Evolutionary conservation across 257 asterid genomes (phyloP), one percentile per base, ranked within the genome.

Genomic region (Nicotiana knightiana): DNA sequence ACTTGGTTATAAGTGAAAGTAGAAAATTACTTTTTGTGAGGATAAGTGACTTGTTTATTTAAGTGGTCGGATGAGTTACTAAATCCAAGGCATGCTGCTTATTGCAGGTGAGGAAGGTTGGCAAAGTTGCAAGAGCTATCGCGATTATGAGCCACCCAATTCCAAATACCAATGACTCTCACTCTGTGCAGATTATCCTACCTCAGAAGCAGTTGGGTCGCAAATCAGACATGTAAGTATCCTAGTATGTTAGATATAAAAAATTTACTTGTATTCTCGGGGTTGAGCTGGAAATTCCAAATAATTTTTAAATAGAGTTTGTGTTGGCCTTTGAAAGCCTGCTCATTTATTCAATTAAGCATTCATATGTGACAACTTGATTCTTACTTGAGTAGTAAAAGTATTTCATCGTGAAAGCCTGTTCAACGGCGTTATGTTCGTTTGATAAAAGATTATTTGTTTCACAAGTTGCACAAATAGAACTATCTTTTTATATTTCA

Each of bases 81-180:
- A 26, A 75, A 4, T 7, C 2, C 46, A 15, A 51, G 53, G 58
- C 16, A 53, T 16, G 58, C 53, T 77, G 58, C 37, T 77, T 18
- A 67, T 55, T 73, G 83, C 90, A 94, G 98, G 94, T 87, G 64
- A 87, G 91, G 88, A 94, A 91, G 89, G 96, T 94, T 59, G 96
- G 98, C 81, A 94, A 91, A 86, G 98, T 94, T 57, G 93, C 97
- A 63, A 91, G 97, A 90, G 97, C 97, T 67, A 93, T 94, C 62
- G 97, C 91, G 84, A 94, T 94, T 81, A 93, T 94, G 98, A 94
- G 98, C 91, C 97, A 94, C 84, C 97, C 98, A 16, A 93, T 94
- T 79, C 98, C 98, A 70, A 94, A 85, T 80, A 94, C 98, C 85
- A 92, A 86, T 32, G 97, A 94, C 77, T 94, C 97, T 76, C 92